Evolutionary conservation across 768 basidiomycete genomes (phyloP).

Genomic region (Pisolithus albus): DNA sequence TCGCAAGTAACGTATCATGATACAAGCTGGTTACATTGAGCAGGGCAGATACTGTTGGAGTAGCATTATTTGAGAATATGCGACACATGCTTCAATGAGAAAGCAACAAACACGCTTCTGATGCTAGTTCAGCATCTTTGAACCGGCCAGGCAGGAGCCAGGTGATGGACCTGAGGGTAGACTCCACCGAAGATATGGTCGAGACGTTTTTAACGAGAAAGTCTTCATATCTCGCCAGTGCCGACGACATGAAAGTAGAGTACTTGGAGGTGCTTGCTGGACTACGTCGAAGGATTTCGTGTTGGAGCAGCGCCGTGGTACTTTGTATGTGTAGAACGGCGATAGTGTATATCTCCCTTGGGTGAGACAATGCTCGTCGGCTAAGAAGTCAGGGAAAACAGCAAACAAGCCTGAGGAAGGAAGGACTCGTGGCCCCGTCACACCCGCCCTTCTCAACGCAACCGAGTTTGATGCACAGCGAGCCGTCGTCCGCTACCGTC

Average conservation of each 20-base stretch:
- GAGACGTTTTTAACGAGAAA: constrained; percentile 82
- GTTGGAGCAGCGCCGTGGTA: too few relatives aligned
- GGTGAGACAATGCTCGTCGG: not conserved
- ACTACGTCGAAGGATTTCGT: too few relatives aligned
- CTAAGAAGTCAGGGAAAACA: not conserved
- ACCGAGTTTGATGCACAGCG: constrained; percentile 16
- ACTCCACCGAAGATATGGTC: constrained; percentile 83
- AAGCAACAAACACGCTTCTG: constrained; percentile 77
- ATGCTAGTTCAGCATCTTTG: constrained; percentile 94
- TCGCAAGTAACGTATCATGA: constrained; percentile 86
- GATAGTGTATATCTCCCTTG: too few relatives aligned
- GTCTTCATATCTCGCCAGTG: constrained; percentile 68
- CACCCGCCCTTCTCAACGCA: constrained; percentile 5
- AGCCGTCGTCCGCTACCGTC: constrained; percentile 18
- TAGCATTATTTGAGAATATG: constrained; percentile 8
- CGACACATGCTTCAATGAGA: constrained; percentile 2
- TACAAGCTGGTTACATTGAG: constrained; percentile 88
- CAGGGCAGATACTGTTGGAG: constrained; percentile 67
- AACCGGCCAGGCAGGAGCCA: constrained; percentile 97
- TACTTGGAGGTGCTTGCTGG: too few relatives aligned
- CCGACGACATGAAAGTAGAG: constrained; percentile 44
- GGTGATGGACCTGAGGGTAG: constrained; percentile 79
- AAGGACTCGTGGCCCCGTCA: constrained; percentile 15
- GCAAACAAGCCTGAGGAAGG: constrained; percentile 9
- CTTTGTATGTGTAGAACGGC: too few relatives aligned